Conservation (phyloP, 257 asterid genomes). For the Nicotiana benthamiana region DNA sequence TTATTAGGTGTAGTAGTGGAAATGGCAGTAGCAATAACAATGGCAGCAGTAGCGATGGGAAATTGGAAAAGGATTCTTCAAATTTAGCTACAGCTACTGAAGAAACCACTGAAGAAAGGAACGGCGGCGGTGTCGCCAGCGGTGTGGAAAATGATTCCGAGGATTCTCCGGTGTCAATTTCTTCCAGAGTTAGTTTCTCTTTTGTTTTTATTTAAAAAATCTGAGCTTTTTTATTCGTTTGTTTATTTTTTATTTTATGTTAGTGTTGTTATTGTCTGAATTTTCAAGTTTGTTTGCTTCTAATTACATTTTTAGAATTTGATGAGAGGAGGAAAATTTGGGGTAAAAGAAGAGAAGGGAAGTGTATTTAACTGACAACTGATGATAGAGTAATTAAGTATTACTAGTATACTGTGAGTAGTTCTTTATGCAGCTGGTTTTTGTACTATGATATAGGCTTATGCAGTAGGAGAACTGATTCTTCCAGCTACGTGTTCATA, state of each 20-base stretch:
- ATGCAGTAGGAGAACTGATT: too few species aligned
- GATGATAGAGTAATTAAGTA: too few species aligned
- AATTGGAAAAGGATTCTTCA: conserved; percentile 42
- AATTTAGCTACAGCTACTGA: conserved; percentile 45
- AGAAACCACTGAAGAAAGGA: conserved; percentile 29
- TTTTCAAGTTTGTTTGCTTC: background rate
- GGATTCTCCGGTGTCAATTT: conserved; percentile 34
- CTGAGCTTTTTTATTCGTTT: background rate
- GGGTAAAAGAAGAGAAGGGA: too few species aligned
- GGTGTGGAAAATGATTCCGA: conserved; percentile 25
- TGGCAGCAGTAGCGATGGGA: conserved; percentile 28
- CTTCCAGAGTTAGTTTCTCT: conserved; percentile 38
- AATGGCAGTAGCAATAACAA: conserved; percentile 1
- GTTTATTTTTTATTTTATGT: background rate
- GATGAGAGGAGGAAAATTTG: background rate
- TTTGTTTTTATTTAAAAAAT: background rate
- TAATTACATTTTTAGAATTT: background rate
- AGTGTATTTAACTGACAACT: too few species aligned
- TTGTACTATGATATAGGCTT: too few species aligned
- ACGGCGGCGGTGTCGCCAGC: conserved; percentile 15
- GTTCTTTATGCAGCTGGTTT: too few species aligned
- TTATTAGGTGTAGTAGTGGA: conserved; percentile 40
- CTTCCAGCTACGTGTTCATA: too few species aligned
- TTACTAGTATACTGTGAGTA: too few species aligned
- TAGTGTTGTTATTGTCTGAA: background rate